A percentile compares a stretch with the other conserved stretches of the same genome.
Conservation (phyloP, 2,329 filamentous ascomycete genomes). For the Aspergillus clavatus region DNA sequence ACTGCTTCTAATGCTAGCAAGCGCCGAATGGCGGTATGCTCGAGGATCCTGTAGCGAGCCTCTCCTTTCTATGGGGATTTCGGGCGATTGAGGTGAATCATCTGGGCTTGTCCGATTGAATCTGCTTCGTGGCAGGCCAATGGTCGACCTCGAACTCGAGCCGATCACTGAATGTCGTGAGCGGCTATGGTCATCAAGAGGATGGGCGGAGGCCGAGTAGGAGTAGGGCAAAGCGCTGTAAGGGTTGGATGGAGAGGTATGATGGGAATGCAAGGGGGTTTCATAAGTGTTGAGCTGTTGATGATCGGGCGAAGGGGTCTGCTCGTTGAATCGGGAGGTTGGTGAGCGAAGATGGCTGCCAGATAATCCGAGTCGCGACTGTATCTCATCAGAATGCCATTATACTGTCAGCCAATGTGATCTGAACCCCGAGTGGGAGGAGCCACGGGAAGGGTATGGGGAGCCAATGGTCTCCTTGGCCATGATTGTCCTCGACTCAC, state of each 20-base stretch:
- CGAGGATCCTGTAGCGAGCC: conserved; percentile 32
- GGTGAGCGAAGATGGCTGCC: conserved; percentile 32
- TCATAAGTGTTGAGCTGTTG: conserved; percentile 28
- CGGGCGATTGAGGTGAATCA: conserved; percentile 27
- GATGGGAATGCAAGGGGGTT: conserved; percentile 33
- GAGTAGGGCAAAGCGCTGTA: conserved; percentile 24
- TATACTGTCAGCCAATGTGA: neutral
- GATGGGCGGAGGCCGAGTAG: conserved; percentile 34
- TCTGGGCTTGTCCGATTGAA: conserved; percentile 36
- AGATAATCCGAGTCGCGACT: conserved; percentile 38
- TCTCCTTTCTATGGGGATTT: conserved; percentile 26
- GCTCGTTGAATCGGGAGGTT: conserved; percentile 27
- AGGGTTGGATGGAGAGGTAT: conserved; percentile 28
- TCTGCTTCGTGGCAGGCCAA: conserved; percentile 34
- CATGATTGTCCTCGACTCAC: conserved; percentile 25
- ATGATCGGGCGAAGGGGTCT: conserved; percentile 36
- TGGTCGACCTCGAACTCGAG: conserved; percentile 32
- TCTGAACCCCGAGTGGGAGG: too few species aligned
- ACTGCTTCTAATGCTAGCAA: conserved; percentile 34
- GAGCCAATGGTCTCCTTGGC: too few species aligned
- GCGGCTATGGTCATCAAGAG: conserved; percentile 35
- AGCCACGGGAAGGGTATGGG: too few species aligned
- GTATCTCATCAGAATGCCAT: conserved; percentile 6
- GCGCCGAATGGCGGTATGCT: conserved; percentile 29
- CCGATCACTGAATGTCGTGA: conserved; percentile 30